Evolutionary conservation across 1,284 basidiomycete species (phyloP).

Genomic region (Moniliophthora roreri): DNA sequence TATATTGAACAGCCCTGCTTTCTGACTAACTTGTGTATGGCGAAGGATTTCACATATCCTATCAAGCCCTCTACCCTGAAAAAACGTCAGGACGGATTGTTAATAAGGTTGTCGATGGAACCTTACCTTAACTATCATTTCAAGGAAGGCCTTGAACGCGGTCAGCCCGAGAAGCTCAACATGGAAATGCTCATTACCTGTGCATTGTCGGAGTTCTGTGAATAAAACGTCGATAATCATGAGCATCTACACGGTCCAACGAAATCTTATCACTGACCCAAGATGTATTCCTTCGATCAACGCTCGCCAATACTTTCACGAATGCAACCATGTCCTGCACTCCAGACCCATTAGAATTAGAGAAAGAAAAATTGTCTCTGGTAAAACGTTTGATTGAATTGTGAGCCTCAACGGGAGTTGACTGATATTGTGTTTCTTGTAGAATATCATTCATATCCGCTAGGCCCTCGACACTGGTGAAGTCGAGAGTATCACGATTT

Average conservation of each 20-base stretch:
- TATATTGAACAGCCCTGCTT: slow-evolving; percentile 28
- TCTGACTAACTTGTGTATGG: slow-evolving; percentile 45
- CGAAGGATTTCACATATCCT: slow-evolving; percentile 27
- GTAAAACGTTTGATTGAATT: slow-evolving; percentile 47
- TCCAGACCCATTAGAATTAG: slow-evolving; percentile 14
- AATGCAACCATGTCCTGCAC: slow-evolving; percentile 48
- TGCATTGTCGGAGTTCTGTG: slow-evolving; percentile 10
- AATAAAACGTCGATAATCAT: neutral
- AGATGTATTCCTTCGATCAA: slow-evolving; percentile 41
- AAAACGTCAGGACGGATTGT: no score
- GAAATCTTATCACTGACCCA: slow-evolving; percentile 45
- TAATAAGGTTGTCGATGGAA: neutral
- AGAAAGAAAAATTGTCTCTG: slow-evolving; percentile 44
- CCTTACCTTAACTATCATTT: slow-evolving; percentile 11
- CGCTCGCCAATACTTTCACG: slow-evolving; percentile 44
- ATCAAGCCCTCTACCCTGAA: slow-evolving; percentile 8
- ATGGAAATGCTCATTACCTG: slow-evolving; percentile 1
- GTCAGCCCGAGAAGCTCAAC: neutral
- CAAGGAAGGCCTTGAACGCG: slow-evolving; percentile 9
- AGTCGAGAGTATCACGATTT: slow-evolving; percentile 18
- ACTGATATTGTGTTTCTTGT: slow-evolving; percentile 20
- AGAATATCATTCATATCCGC: slow-evolving; percentile 41
- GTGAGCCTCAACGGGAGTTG: slow-evolving; percentile 52
- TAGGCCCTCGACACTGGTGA: slow-evolving; percentile 45
- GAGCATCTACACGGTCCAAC: neutral